Conservation (phyloP, 805 yeast species). For the Pichia kluyveri region DNA sequence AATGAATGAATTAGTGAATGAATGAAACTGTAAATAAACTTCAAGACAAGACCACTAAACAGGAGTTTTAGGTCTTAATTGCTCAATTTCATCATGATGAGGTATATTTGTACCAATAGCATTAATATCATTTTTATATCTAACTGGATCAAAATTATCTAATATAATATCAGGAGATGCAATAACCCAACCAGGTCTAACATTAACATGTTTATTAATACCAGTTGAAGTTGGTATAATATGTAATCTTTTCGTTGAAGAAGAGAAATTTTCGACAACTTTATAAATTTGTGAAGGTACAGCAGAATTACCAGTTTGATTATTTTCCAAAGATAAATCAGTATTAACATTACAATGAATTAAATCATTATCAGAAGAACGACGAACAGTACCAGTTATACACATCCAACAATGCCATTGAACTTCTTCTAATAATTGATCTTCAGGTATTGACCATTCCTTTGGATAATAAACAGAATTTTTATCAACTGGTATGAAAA, state of each 20-base stretch:
- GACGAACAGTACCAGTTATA: slow-evolving; percentile 85
- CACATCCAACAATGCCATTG: slow-evolving; percentile 99
- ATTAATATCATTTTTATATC: slow-evolving; percentile 36
- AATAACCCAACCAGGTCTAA: slow-evolving; percentile 87
- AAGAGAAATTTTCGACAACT: slow-evolving; percentile 83
- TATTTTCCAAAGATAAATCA: slow-evolving; percentile 66
- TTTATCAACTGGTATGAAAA: slow-evolving; percentile 64
- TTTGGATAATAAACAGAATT: slow-evolving; percentile 60
- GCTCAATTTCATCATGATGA: slow-evolving; percentile 64
- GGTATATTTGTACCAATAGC: slow-evolving; percentile 51
- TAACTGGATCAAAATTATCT: slow-evolving; percentile 51
- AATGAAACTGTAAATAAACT: no score
- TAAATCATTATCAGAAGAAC: slow-evolving; percentile 74
- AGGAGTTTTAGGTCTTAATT: slow-evolving; percentile 80
- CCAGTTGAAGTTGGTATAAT: slow-evolving; percentile 73
- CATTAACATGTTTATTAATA: slow-evolving; percentile 47
- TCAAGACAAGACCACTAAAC: slow-evolving; percentile 5
- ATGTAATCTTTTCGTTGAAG: slow-evolving; percentile 74
- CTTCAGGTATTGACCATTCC: slow-evolving; percentile 34
- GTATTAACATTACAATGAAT: slow-evolving; percentile 92
- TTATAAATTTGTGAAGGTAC: slow-evolving; percentile 72
- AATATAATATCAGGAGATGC: slow-evolving; percentile 76
- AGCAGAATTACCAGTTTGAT: slow-evolving; percentile 31
- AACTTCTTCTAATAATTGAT: slow-evolving; percentile 52
- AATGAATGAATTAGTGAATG: no score